These are phyloP conservation scores for Brassica rapa DNA, from an alignment of 345 rosid genomes.

Conservation along the genomic window DNA sequence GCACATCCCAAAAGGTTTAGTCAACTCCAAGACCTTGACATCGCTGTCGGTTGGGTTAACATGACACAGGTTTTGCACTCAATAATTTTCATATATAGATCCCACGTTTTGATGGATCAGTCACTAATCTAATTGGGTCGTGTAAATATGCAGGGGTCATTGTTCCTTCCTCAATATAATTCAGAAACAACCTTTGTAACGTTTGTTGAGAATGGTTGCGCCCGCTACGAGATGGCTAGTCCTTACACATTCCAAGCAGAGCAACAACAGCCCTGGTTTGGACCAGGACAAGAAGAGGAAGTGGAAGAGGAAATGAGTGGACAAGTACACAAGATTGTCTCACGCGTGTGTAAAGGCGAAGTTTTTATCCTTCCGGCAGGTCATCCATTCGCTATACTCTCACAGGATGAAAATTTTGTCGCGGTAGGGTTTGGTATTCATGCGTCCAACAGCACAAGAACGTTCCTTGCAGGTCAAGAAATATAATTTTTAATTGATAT, in stretches of 20 bases:
- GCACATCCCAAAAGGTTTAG: slow-evolving; percentile 41
- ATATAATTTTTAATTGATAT: neutral
- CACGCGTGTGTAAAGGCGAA: slow-evolving; percentile 48
- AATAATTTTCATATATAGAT: neutral
- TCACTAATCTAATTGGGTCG: neutral
- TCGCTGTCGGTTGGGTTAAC: slow-evolving; percentile 36
- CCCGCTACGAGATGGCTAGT: slow-evolving; percentile 55
- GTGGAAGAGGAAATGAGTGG: slow-evolving; percentile 30
- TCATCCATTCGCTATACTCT: slow-evolving; percentile 45
- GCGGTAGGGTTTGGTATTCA: slow-evolving; percentile 50
- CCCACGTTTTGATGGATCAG: neutral
- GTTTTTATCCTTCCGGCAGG: slow-evolving; percentile 51
- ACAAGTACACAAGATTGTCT: slow-evolving; percentile 37
- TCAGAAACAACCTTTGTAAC: slow-evolving; percentile 40
- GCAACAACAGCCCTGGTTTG: slow-evolving; percentile 1
- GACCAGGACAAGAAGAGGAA: slow-evolving; percentile 12
- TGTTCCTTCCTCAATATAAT: slow-evolving; percentile 55
- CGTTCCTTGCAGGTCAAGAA: slow-evolving; percentile 54
- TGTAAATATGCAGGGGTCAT: slow-evolving; percentile 37
- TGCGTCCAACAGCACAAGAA: slow-evolving; percentile 41
- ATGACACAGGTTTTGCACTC: slow-evolving; percentile 42
- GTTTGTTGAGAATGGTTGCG: slow-evolving; percentile 48
- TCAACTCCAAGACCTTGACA: slow-evolving; percentile 44
- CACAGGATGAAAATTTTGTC: slow-evolving; percentile 33
- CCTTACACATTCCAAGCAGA: slow-evolving; percentile 38